Evolutionary conservation across 306 rosid genomes (phyloP).

Genomic region (Ormosia emarginata): DNA sequence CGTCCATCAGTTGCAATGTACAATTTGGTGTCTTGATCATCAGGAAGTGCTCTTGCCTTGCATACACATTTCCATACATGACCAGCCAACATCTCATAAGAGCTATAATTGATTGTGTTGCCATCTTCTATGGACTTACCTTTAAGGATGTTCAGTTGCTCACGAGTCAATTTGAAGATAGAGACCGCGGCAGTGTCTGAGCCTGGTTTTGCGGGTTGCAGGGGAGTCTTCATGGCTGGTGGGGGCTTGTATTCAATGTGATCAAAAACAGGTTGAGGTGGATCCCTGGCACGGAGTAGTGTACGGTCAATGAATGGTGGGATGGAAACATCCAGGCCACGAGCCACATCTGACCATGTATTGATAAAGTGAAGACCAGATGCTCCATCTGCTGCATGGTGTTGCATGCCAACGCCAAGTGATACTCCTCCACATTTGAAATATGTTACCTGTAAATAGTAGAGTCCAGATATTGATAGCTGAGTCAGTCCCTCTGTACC

Average conservation of each 20-base stretch:
- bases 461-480: background rate
- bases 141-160: slow-evolving; percentile 57
- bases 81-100: slow-evolving; percentile 82
- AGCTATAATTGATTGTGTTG: slow-evolving; percentile 57
- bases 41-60: slow-evolving; percentile 64
- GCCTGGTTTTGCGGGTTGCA: slow-evolving; percentile 37
- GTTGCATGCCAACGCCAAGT: slow-evolving; percentile 91
- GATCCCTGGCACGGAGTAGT: slow-evolving; percentile 66
- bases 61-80: slow-evolving; percentile 76
- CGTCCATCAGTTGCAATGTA: slow-evolving; percentile 89
- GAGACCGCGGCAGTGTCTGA: slow-evolving; percentile 39
- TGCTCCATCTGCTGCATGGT: slow-evolving; percentile 82
- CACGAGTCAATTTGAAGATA: slow-evolving; percentile 59
- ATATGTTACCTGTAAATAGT: slow-evolving; percentile 57
- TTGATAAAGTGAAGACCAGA: slow-evolving; percentile 88
- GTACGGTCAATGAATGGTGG: slow-evolving; percentile 82
- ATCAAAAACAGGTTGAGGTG: slow-evolving; percentile 65
- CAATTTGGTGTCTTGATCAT: slow-evolving; percentile 72
- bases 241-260: slow-evolving; percentile 87
- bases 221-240: slow-evolving; percentile 55
- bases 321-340: slow-evolving; percentile 67
- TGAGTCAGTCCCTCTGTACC: too few relatives aligned
- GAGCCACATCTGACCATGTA: slow-evolving; percentile 90
- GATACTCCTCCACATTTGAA: slow-evolving; percentile 95
- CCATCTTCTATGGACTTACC: slow-evolving; percentile 70